Conservation (phyloP, 1,284 basidiomycete species). For the Ustilago vetiveriae region DNA sequence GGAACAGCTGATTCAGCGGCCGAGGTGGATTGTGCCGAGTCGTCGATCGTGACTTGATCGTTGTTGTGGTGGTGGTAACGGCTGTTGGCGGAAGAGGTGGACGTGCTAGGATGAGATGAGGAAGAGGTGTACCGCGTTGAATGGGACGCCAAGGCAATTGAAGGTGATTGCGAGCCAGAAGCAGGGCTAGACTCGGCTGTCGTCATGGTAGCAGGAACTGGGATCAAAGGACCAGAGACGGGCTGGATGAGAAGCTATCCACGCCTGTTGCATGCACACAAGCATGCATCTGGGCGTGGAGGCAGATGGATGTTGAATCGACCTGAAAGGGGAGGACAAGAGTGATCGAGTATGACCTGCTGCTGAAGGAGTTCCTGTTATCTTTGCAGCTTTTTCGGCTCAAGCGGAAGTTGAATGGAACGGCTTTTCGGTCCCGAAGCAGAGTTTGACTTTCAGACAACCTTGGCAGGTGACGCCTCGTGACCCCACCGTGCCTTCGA, state of each 20-base stretch:
- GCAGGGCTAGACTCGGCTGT: neutral
- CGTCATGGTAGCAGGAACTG: neutral
- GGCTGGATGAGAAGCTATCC: neutral
- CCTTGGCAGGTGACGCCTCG: too few relatives aligned
- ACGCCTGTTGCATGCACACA: neutral
- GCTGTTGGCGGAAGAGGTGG: neutral
- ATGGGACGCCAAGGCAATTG: neutral
- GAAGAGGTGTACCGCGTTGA: neutral
- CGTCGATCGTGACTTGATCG: too few relatives aligned
- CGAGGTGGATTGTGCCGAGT: neutral
- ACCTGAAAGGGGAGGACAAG: too few relatives aligned
- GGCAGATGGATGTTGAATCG: too few relatives aligned
- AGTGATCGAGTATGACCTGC: too few relatives aligned
- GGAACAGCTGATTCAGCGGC: constrained; percentile 1
- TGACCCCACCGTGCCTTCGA: too few relatives aligned
- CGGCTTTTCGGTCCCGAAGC: too few relatives aligned
- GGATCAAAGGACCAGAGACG: neutral
- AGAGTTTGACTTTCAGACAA: too few relatives aligned
- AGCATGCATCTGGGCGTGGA: neutral
- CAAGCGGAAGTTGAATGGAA: too few relatives aligned
- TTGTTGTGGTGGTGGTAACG: too few relatives aligned
- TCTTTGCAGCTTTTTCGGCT: too few relatives aligned
- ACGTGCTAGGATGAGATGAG: neutral
- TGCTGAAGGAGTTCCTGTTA: too few relatives aligned
- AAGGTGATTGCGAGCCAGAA: neutral